These are phyloP conservation scores for Penicillium malachiteum DNA, from an alignment of 495 filamentous ascomycete species.

Conservation along the genomic window DNA sequence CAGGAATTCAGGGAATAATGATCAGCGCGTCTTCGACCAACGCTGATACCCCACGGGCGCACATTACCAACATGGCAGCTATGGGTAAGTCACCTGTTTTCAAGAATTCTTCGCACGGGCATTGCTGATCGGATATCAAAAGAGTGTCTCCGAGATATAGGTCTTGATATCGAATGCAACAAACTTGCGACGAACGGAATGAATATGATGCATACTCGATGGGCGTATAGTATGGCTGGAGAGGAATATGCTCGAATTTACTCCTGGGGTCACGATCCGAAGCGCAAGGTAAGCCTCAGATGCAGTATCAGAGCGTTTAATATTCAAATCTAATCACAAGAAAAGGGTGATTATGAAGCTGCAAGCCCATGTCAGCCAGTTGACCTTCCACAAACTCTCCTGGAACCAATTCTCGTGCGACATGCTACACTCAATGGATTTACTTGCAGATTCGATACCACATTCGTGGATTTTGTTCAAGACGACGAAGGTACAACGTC, in stretches of 20 bases:
- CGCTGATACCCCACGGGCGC: conserved; percentile 53
- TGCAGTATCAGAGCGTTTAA: neutral
- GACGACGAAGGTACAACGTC: conserved; percentile 31
- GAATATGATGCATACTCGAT: conserved; percentile 50
- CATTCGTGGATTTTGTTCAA: conserved; percentile 29
- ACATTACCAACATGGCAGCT: conserved; percentile 55
- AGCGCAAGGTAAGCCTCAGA: conserved; percentile 28
- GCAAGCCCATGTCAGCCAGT: conserved; percentile 48
- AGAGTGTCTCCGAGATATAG: conserved; percentile 59
- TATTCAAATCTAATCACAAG: neutral
- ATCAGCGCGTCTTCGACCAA: conserved; percentile 45
- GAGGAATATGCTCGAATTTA: conserved; percentile 54
- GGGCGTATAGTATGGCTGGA: conserved; percentile 53
- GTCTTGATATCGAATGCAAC: conserved; percentile 46
- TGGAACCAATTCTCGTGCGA: conserved; percentile 53
- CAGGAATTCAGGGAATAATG: conserved; percentile 49
- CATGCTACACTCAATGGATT: conserved; percentile 43
- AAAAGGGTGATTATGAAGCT: conserved; percentile 51
- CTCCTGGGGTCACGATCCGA: conserved; percentile 53
- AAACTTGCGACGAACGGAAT: conserved; percentile 36
- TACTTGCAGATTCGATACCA: conserved; percentile 44
- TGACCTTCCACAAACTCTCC: conserved; percentile 50
- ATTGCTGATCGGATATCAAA: no score
- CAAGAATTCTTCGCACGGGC: no score
- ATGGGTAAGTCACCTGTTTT: conserved; percentile 26